These are phyloP conservation scores for Cystobasidium pallidum DNA, from an alignment of 1,284 basidiomycete species.

Conservation along the genomic window DNA sequence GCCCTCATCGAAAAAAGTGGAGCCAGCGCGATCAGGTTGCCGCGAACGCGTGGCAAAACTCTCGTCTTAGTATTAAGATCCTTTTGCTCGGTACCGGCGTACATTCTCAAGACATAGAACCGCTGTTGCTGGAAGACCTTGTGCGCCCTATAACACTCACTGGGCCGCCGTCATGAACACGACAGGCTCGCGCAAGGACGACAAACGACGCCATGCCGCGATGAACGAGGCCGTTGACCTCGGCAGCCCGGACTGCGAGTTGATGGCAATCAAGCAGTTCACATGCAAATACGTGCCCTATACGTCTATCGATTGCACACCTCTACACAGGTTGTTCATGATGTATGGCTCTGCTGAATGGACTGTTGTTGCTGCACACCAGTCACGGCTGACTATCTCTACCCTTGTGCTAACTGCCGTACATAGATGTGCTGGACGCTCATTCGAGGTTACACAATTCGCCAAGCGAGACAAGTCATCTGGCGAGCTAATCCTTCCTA, in stretches of 20 bases:
- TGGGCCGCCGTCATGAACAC: slow-evolving; percentile 4
- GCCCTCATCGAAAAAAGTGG: slow-evolving; percentile 14
- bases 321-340: slow-evolving; percentile 35
- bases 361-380: not conserved
- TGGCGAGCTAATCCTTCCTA: slow-evolving; percentile 5
- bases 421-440: slow-evolving; percentile 36
- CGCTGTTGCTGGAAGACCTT: not conserved
- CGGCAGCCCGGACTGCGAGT: slow-evolving; percentile 27
- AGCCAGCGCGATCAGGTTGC: not conserved
- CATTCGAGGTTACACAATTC: slow-evolving; percentile 34
- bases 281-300: slow-evolving; percentile 36
- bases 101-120: too few relatives aligned
- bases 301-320: slow-evolving; percentile 35
- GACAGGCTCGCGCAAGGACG: slow-evolving; percentile 18
- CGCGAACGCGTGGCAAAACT: slow-evolving; percentile 7
- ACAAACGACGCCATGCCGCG: slow-evolving; percentile 2
- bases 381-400: not conserved
- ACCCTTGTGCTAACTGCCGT: not conserved
- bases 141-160: not conserved
- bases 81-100: too few relatives aligned
- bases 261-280: slow-evolving; percentile 29
- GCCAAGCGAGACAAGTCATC: slow-evolving; percentile 18
- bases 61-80: not conserved
- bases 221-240: slow-evolving; percentile 32
- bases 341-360: slow-evolving; percentile 10